Base-by-base conservation (phyloP, 352 stramenopile species). In the Pythium plurisporium region DNA sequence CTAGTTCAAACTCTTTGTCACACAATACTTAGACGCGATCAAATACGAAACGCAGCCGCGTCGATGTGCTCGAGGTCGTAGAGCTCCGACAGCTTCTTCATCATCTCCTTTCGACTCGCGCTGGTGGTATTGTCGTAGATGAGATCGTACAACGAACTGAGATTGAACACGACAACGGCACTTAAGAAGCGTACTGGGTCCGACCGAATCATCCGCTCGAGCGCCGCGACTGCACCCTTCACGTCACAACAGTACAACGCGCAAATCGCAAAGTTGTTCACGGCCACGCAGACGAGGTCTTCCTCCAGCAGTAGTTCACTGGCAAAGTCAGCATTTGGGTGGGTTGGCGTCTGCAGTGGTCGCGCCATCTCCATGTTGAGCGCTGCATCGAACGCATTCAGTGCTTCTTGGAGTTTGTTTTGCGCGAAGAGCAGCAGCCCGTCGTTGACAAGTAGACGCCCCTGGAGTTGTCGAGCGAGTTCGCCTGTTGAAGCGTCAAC, bases 231-330 rank as follows among this genome's bases (percentile, higher is more conserved):
- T 7, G 82, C 82, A 25, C 74, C 75, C 31, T 83, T 78, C 37
- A 93, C 82, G 36, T 93, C 76, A 48, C 82, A 91, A 54, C 80
- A 89, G 51, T 93, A 93, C 23, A 90, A 72, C 23, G 82, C 73
- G 52, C 82, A 93, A 44, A 93, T 89, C 17, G 80, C 72, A 55
- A 84, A 89, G 50, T 93, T 90, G 71, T 91, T 93, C 59, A 88
- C 79, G 25, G 80, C 82, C 11, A 77, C 70, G 43, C 77, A 80
- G 31, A 87, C 55, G n/a, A 88, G 49, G 50, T 90, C 77, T 49
- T 88, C 77, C 20, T 90, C 73, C 17, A 91, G 34, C 14, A 87
- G 74, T 20, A 87, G 25, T 14, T 76, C 38, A 19, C 66, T 65
- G 38, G 82, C 79, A 20, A 40, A 37, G 31, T 65, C 57, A n/a